Evolutionary conservation across 2,329 filamentous ascomycete species (phyloP).

Genomic region (Cercospora janseana): DNA sequence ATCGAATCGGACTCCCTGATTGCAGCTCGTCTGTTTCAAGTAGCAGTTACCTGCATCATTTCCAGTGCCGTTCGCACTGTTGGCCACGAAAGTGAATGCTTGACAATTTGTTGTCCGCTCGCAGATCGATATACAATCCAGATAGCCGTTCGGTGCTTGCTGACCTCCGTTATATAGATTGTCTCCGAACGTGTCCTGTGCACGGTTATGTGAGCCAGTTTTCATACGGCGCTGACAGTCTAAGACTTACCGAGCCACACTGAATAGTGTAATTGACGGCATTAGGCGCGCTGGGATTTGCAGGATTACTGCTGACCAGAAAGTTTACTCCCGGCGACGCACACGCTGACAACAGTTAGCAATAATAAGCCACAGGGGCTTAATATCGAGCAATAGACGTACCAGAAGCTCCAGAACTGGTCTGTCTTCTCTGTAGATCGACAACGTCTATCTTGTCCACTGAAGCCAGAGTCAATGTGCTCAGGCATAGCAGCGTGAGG

Average conservation of each 20-base stretch:
- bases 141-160: neutral
- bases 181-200: conserved; percentile 1
- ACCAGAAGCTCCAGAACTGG: no score
- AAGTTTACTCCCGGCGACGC: neutral
- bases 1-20: neutral
- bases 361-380: no score
- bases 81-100: neutral
- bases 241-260: conserved; percentile 5
- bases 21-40: neutral
- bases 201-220: neutral
- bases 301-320: neutral
- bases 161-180: neutral
- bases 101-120: neutral
- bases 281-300: neutral
- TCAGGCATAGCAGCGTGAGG: no score
- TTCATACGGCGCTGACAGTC: neutral
- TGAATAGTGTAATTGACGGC: conserved; percentile 3
- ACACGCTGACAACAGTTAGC: no score
- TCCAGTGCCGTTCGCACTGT: neutral
- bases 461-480: no score
- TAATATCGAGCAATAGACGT: no score
- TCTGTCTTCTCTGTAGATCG: no score
- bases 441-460: no score
- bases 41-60: neutral
- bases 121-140: neutral